phyloP scores from a whole-genome alignment of 208 protist species.

The Leishmania guyanensis region DNA sequence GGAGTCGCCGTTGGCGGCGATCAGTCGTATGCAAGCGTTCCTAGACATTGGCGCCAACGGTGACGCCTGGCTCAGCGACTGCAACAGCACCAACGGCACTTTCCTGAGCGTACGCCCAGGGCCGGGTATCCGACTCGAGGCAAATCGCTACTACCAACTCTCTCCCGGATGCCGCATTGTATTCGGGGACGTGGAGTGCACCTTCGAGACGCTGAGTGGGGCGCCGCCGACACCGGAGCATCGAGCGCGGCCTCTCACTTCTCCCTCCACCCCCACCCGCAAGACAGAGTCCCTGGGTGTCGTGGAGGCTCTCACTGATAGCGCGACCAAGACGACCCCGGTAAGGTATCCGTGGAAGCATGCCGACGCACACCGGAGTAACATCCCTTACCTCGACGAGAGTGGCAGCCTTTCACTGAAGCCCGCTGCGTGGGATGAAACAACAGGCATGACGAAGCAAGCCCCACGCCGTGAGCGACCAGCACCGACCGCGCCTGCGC shows the following conservation, averaged over 20 bases:
- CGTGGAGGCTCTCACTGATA: not conserved
- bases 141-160: conserved; percentile 81
- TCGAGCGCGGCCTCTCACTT: not conserved
- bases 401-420: conserved; percentile 4
- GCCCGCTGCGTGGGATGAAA: not conserved
- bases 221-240: not conserved
- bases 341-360: not conserved
- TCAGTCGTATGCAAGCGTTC: conserved; percentile 84
- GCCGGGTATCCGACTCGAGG: conserved; percentile 58
- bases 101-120: conserved; percentile 57
- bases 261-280: conserved; percentile 4
- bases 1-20: conserved; percentile 53
- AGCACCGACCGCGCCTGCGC: not conserved
- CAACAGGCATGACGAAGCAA: not conserved
- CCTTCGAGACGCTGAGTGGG: conserved; percentile 25
- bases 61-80: conserved; percentile 85
- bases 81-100: conserved; percentile 89
- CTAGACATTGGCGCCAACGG: conserved; percentile 80
- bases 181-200: conserved; percentile 79
- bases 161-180: conserved; percentile 58
- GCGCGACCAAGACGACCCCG: not conserved
- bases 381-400: conserved; percentile 21
- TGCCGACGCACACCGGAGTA: not conserved
- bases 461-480: not conserved
- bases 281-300: conserved; percentile 13